phyloP scores from a whole-genome alignment of 805 yeast species.

The Debaryomyces maramus region DNA sequence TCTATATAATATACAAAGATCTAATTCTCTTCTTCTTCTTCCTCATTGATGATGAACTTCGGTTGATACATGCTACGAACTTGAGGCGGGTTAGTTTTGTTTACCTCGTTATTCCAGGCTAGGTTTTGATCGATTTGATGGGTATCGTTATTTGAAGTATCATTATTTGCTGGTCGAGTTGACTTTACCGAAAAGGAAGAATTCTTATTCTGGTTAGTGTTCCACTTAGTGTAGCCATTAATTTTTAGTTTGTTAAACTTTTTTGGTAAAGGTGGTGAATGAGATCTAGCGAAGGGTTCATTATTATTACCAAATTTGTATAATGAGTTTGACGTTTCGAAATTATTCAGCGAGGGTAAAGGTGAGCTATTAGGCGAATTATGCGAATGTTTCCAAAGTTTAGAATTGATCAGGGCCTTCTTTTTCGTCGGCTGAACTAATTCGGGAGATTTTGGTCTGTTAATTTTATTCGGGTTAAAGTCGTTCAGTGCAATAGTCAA shows the following conservation, averaged over 20 bases:
- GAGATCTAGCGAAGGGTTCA: slow-evolving; percentile 15
- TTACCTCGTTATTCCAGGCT: background rate
- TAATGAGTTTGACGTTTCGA: background rate
- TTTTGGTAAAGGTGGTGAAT: slow-evolving; percentile 27
- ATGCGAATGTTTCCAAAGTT: slow-evolving; percentile 2
- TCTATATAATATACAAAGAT: background rate
- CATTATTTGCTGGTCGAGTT: background rate
- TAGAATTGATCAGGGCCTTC: background rate
- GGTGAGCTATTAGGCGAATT: background rate
- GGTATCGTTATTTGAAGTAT: background rate
- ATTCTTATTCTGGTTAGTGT: background rate
- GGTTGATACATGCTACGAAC: slow-evolving; percentile 8
- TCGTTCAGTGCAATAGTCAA: background rate
- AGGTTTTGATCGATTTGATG: background rate
- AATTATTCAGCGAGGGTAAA: background rate
- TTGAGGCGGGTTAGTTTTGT: background rate
- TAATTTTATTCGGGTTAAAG: background rate
- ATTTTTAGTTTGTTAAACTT: slow-evolving; percentile 12
- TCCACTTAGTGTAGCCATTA: background rate
- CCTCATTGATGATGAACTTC: slow-evolving; percentile 14
- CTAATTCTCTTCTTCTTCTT: slow-evolving; percentile 19
- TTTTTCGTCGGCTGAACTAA: background rate
- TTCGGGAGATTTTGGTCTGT: slow-evolving; percentile 7
- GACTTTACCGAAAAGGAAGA: background rate
- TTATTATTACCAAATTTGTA: background rate